Conservation (phyloP, 23 red algal genomes). For the Rhodosorus marinus region DNA sequence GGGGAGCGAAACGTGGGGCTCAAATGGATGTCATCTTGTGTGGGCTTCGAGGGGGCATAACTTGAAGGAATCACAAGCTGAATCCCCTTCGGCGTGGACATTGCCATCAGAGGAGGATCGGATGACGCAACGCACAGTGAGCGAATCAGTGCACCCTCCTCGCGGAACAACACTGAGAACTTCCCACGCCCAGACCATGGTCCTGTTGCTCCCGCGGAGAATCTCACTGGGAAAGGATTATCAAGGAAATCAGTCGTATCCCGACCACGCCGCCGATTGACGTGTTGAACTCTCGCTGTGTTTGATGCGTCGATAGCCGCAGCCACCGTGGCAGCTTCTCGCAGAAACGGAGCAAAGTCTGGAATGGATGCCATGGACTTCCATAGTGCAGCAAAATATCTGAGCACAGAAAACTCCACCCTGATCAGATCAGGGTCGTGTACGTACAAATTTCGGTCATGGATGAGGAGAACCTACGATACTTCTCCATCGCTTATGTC, state of each 20-base stretch:
- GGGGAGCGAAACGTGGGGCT: too few relatives aligned
- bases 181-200: constrained; percentile 41
- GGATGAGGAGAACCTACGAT: too few relatives aligned
- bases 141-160: constrained; percentile 42
- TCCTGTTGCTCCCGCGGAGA: constrained; percentile 22
- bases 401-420: too few relatives aligned
- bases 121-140: constrained; percentile 42
- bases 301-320: constrained; percentile 39
- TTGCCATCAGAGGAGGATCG: constrained; percentile 50
- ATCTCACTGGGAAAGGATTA: constrained; percentile 42
- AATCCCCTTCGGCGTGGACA: constrained; percentile 33
- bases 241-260: constrained; percentile 22
- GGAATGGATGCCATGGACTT: constrained; percentile 30
- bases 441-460: too few relatives aligned
- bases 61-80: constrained; percentile 35
- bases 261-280: not conserved
- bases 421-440: too few relatives aligned
- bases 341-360: constrained; percentile 37
- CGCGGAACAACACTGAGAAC: constrained; percentile 18
- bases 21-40: too few relatives aligned
- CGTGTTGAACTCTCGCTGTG: constrained; percentile 8
- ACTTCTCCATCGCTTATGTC: too few relatives aligned
- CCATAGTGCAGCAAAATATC: too few relatives aligned
- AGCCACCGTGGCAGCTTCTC: constrained; percentile 58
- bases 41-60: constrained; percentile 22